Percentiles rank a stretch among this genome's conserved stretches.
Evolutionary conservation across 2,329 filamentous ascomycete species (phyloP).

Genomic region (Didymella lethalis): DNA sequence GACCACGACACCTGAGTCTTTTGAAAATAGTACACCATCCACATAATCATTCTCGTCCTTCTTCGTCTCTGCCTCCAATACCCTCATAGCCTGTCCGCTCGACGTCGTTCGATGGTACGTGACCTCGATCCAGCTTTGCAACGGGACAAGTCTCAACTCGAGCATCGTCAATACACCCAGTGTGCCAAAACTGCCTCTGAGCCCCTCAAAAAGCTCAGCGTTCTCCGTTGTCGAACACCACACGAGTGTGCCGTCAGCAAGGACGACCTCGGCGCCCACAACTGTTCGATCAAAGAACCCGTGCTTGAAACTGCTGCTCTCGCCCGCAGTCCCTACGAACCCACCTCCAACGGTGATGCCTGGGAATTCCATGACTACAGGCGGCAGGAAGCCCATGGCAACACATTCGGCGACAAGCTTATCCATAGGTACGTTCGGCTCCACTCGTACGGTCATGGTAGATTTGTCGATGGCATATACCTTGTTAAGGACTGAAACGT

Average conservation of each 20-base stretch:
- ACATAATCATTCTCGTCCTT: slow-evolving; percentile 66
- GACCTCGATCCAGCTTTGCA: slow-evolving; percentile 65
- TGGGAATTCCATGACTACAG: slow-evolving; percentile 76
- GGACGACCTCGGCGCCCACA: slow-evolving; percentile 68
- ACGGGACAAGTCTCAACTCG: slow-evolving; percentile 63
- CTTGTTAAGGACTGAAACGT: slow-evolving; percentile 69
- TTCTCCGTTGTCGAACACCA: slow-evolving; percentile 57
- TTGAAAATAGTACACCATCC: slow-evolving; percentile 70
- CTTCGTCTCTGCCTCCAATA: slow-evolving; percentile 56
- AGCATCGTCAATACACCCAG: slow-evolving; percentile 68
- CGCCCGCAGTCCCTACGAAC: slow-evolving; percentile 71
- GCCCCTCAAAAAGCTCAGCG: slow-evolving; percentile 65
- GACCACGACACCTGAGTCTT: slow-evolving; percentile 64
- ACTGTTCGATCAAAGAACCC: slow-evolving; percentile 73
- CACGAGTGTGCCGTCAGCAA: slow-evolving; percentile 64
- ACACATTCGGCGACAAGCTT: slow-evolving; percentile 65
- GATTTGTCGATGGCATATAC: slow-evolving; percentile 66
- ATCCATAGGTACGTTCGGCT: slow-evolving; percentile 76
- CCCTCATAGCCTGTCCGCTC: slow-evolving; percentile 58
- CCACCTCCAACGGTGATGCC: slow-evolving; percentile 74
- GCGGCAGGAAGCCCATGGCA: slow-evolving; percentile 63
- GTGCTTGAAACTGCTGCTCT: slow-evolving; percentile 71
- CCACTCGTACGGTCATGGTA: slow-evolving; percentile 65
- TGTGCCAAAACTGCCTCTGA: slow-evolving; percentile 67
- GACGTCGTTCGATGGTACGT: slow-evolving; percentile 65